These are phyloP conservation scores for Piper longum DNA, from an alignment of 164 flowering plant species.

Conservation along the genomic window DNA sequence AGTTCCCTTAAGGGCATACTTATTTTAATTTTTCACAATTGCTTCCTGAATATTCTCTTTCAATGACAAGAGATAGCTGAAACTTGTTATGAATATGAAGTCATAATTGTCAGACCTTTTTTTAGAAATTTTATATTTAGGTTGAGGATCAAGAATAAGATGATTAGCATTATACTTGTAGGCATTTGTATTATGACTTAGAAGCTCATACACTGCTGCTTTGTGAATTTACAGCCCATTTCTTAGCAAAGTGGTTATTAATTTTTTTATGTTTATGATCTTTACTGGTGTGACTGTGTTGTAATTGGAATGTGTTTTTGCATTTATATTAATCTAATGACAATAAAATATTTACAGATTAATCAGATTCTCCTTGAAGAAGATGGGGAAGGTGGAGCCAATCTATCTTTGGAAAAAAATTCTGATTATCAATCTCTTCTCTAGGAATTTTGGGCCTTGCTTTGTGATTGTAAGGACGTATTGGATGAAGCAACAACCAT, in stretches of 20 bases:
- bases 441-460: constrained; percentile 86
- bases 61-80: neutral
- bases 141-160: too few relatives aligned
- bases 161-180: too few relatives aligned
- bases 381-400: constrained; percentile 21
- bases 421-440: constrained; percentile 72
- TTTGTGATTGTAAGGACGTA: constrained; percentile 88
- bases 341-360: constrained; percentile 40
- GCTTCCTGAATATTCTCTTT: neutral
- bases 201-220: too few relatives aligned
- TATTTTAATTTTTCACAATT: too few relatives aligned
- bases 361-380: constrained; percentile 89
- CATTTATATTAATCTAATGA: too few relatives aligned
- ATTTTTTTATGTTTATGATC: too few relatives aligned
- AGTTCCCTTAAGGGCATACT: neutral
- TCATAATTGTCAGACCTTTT: too few relatives aligned
- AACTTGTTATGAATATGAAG: neutral
- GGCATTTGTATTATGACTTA: too few relatives aligned
- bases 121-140: too few relatives aligned
- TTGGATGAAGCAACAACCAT: constrained; percentile 96
- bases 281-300: neutral
- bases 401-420: constrained; percentile 29
- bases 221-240: too few relatives aligned
- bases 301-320: too few relatives aligned
- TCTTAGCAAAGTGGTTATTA: too few relatives aligned